Evolutionary conservation across 2,329 filamentous ascomycete genomes (phyloP).

Genomic region (Pseudogymnoascus sp.): DNA sequence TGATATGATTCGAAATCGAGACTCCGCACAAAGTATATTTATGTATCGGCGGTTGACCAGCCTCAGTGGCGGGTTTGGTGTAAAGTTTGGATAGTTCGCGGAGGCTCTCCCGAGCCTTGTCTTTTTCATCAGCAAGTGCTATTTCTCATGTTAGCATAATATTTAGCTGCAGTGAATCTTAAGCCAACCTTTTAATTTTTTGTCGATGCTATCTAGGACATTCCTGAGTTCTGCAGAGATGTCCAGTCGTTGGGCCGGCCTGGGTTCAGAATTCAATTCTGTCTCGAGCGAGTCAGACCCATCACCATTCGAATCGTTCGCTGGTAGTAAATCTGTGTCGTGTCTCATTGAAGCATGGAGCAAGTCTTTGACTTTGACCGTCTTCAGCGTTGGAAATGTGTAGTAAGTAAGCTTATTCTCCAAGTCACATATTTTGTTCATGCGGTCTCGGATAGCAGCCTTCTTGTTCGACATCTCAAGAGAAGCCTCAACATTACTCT

Average conservation of each 20-base stretch:
- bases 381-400: constrained; percentile 16
- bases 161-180: background rate
- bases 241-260: constrained; percentile 12
- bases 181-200: constrained; percentile 25
- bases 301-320: constrained; percentile 14
- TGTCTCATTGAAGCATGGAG: constrained; percentile 25
- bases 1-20: constrained; percentile 37
- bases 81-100: constrained; percentile 35
- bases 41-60: constrained; percentile 20
- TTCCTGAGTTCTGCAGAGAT: constrained; percentile 24
- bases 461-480: constrained; percentile 33
- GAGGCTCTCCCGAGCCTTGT: constrained; percentile 23
- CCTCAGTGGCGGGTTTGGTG: constrained; percentile 22
- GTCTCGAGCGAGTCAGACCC: constrained; percentile 13
- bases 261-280: constrained; percentile 7
- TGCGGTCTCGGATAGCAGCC: constrained; percentile 22
- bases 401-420: constrained; percentile 24
- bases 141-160: constrained; percentile 15
- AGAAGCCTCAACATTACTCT: constrained; percentile 37
- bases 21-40: constrained; percentile 45
- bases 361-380: constrained; percentile 25
- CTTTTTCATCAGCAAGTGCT: constrained; percentile 26
- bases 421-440: constrained; percentile 20
- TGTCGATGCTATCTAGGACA: constrained; percentile 25
- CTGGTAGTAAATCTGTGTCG: constrained; percentile 18